These are phyloP conservation scores for Botrytis paeoniae DNA, from an alignment of 2,329 filamentous ascomycete species.

Conservation along the genomic window DNA sequence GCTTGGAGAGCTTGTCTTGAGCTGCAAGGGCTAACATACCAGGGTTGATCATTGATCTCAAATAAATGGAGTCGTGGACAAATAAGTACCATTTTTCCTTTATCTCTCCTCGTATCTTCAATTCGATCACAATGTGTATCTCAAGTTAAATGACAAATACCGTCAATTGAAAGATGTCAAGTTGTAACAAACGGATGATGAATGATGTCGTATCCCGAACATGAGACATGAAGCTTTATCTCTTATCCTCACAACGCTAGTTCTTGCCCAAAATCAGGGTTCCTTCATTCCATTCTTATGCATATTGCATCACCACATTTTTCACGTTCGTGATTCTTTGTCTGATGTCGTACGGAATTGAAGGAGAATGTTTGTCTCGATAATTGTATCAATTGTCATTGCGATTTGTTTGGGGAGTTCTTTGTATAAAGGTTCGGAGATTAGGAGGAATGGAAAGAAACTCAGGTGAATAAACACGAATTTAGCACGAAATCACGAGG, in stretches of 20 bases:
- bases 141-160: too few species aligned
- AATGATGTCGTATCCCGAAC: not conserved
- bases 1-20: constrained; percentile 8
- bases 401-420: constrained; percentile 20
- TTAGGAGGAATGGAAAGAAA: constrained; percentile 33
- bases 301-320: constrained; percentile 12
- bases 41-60: constrained; percentile 65
- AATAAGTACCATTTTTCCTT: constrained; percentile 45
- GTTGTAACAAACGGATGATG: not conserved
- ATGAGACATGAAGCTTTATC: constrained; percentile 6
- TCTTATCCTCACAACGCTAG: not conserved
- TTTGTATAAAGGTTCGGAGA: constrained; percentile 27
- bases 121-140: not conserved
- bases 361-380: constrained; percentile 28
- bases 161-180: not conserved
- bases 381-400: constrained; percentile 23
- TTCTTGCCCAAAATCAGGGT: not conserved
- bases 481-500: not conserved
- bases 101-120: not conserved
- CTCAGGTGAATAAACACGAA: constrained; percentile 31
- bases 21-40: constrained; percentile 44
- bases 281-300: constrained; percentile 6
- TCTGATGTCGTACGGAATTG: not conserved
- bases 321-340: not conserved
- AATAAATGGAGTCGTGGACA: constrained; percentile 61